A percentile compares a stretch with the other conserved stretches of the same genome.
Evolutionary conservation across 306 rosid genomes (phyloP).

Genomic region (Elaeagnus macrophylla): DNA sequence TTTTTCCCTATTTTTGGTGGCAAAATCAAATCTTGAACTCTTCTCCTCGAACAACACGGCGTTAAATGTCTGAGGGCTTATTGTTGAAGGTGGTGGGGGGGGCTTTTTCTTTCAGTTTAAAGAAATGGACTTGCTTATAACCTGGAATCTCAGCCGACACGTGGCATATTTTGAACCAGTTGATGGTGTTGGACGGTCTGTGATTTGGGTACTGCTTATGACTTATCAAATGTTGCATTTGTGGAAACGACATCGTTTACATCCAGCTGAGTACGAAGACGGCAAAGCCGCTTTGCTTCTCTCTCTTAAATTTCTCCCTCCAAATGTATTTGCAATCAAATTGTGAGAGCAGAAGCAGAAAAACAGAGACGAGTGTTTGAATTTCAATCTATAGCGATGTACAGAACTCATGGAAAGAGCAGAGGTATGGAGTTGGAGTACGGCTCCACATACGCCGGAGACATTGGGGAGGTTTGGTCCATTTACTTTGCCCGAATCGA

Average conservation of each 20-base stretch:
- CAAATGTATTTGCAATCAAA: conserved; percentile 21
- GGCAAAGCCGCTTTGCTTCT: not conserved
- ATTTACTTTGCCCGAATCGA: conserved; percentile 58
- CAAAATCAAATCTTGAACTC: no score
- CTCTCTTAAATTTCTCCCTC: conserved; percentile 19
- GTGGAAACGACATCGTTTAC: not conserved
- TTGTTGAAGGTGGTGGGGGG: no score
- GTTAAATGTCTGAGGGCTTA: no score
- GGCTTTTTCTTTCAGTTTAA: no score
- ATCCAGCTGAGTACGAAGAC: not conserved
- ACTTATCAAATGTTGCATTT: no score
- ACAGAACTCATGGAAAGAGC: conserved; percentile 11
- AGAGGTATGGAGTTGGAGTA: conserved; percentile 9
- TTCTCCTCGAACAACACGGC: no score
- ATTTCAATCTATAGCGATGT: conserved; percentile 9
- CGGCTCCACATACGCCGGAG: conserved; percentile 20
- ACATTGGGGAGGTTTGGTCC: conserved; percentile 19
- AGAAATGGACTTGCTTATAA: not conserved
- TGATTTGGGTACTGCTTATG: not conserved
- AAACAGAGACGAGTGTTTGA: no score
- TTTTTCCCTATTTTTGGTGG: not conserved
- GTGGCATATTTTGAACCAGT: conserved; percentile 17
- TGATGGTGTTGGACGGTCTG: not conserved
- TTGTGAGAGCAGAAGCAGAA: not conserved
- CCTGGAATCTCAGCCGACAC: conserved; percentile 4